Base-by-base conservation (phyloP, 805 yeast species). In the Isabelozyma gotoi region DNA sequence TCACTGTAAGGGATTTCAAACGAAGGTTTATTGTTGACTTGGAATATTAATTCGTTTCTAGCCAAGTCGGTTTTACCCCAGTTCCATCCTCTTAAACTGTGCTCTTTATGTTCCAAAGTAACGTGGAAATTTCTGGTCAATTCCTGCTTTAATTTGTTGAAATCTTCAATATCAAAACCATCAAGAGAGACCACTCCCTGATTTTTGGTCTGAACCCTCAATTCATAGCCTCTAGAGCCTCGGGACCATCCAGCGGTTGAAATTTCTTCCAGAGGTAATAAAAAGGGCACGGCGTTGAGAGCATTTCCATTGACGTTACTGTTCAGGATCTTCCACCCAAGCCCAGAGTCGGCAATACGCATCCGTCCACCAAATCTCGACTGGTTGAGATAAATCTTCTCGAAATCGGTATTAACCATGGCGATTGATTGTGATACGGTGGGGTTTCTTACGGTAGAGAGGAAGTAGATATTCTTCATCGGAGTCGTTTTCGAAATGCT, bases 41-140 rank as follows among this genome's bases (percentile, higher is more conserved):
- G 81, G 67, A 94, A 91, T 20, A 88, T 80, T 63, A 94, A 73
- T 64, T 94, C 99, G 55, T 89, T 88, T 63, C 96, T 80, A 16
- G 96, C 96, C 60, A 94, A 80, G 62, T 91, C 96, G 12, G 92
- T 76, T 50, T 85, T 82, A 42, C 99, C 99, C 99, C 99, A 94
- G 67, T 94, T 94, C 99, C 99, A 94, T 24, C 99, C 99, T 69
- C 97, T 81, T 51, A 94, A 71, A 4, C 97, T 86, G 66, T 94
- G 99, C 56, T 92, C 98, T 56, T 77, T 81, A 49, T 78, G 84
- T 55, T 94, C 98, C 45, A 94, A 74, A 43, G 79, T 78, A 35
- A 88, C 71, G 41, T 67, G 73, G 65, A 90, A 88, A 57, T 85
- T 79, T 52, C 90, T 75, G 59, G 86, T 90, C 52, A 94, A 73